Percentiles rank a stretch among this genome's conserved stretches.
phyloP scores from a whole-genome alignment of 2,329 filamentous ascomycete species.

The Massarina eburnea region DNA sequence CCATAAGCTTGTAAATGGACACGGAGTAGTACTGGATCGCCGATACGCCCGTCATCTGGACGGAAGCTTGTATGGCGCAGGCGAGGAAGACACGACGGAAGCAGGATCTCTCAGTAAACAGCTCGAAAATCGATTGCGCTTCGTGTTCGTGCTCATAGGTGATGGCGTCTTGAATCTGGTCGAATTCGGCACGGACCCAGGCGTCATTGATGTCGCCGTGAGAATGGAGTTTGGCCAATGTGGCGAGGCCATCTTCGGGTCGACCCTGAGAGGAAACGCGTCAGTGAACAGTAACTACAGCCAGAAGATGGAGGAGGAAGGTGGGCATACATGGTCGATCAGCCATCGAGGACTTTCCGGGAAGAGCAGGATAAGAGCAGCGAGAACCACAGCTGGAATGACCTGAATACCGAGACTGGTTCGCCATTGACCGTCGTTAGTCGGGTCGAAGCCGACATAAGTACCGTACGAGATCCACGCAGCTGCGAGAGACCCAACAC shows the following conservation, averaged over 20 bases:
- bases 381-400: slow-evolving; percentile 66
- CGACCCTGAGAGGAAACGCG: slow-evolving; percentile 43
- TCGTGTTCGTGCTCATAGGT: slow-evolving; percentile 67
- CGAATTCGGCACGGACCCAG: slow-evolving; percentile 73
- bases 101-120: slow-evolving; percentile 66
- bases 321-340: slow-evolving; percentile 60
- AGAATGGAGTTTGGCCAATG: slow-evolving; percentile 69
- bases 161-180: slow-evolving; percentile 69
- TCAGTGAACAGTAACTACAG: neutral
- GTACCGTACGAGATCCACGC: slow-evolving; percentile 71
- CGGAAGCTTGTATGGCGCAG: slow-evolving; percentile 67
- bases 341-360: slow-evolving; percentile 71
- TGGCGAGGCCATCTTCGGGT: slow-evolving; percentile 65
- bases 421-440: slow-evolving; percentile 60
- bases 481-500: slow-evolving; percentile 71
- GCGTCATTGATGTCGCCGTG: slow-evolving; percentile 66
- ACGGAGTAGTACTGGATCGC: slow-evolving; percentile 74
- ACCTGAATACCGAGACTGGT: slow-evolving; percentile 70
- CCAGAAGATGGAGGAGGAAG: neutral
- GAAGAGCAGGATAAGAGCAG: slow-evolving; percentile 69
- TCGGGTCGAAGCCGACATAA: slow-evolving; percentile 53
- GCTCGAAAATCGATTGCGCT: slow-evolving; percentile 69
- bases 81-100: slow-evolving; percentile 74
- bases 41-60: slow-evolving; percentile 71
- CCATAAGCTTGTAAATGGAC: slow-evolving; percentile 67